Conservation (phyloP, 1,284 basidiomycete genomes). For the Sphaerobolus stellatus region DNA sequence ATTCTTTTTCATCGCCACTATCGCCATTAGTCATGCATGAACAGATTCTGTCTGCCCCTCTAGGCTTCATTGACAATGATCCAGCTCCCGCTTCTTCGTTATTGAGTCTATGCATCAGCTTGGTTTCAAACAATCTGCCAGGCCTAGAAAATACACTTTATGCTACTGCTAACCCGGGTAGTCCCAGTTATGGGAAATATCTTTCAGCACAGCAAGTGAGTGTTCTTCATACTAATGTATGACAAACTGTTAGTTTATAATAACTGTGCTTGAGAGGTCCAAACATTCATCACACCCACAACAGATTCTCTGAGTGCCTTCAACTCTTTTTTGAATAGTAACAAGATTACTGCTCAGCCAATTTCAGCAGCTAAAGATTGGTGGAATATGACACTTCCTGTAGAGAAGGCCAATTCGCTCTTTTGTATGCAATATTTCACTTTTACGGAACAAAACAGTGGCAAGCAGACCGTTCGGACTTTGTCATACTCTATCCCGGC, state of each 20-base stretch:
- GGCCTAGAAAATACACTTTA: constrained; percentile 28
- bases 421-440: constrained; percentile 39
- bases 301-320: constrained; percentile 36
- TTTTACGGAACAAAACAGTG: constrained; percentile 38
- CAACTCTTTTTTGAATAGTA: constrained; percentile 36
- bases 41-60: constrained; percentile 6
- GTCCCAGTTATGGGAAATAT: constrained; percentile 32
- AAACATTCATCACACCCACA: constrained; percentile 36
- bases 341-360: constrained; percentile 33
- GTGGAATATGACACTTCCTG: constrained; percentile 37
- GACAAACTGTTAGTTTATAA: background rate
- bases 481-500: constrained; percentile 43
- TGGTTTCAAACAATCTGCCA: constrained; percentile 21
- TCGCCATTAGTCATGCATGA: constrained; percentile 12
- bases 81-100: constrained; percentile 1
- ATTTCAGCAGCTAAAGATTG: constrained; percentile 41
- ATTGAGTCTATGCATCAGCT: constrained; percentile 22
- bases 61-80: constrained; percentile 10
- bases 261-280: constrained; percentile 38
- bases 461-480: constrained; percentile 34
- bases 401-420: constrained; percentile 39
- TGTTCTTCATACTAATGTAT: background rate
- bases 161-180: constrained; percentile 35
- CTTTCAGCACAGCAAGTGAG: constrained; percentile 35
- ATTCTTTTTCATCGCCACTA: too few relatives aligned